A percentile compares a stretch with the other conserved stretches of the same genome.
Conservation (phyloP, 2,329 filamentous ascomycete species). For the Pestalotiopsis sp. region DNA sequence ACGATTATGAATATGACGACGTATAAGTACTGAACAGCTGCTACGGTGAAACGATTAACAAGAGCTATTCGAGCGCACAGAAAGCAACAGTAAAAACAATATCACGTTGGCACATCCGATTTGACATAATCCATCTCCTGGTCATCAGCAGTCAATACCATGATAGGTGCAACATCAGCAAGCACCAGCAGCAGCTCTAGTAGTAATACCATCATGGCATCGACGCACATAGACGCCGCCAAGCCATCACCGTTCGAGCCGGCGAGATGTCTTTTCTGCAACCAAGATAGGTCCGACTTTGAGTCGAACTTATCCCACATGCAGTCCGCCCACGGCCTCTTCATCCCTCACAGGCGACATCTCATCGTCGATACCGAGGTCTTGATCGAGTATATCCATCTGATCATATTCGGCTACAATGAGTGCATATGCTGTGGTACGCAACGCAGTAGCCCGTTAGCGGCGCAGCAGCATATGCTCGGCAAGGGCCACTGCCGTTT, state of each 20-base stretch:
- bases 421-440: conserved; percentile 56
- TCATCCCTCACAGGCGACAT: conserved; percentile 39
- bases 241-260: conserved; percentile 42
- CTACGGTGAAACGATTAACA: background rate
- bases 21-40: background rate
- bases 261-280: conserved; percentile 8
- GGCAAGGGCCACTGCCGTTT: conserved; percentile 29
- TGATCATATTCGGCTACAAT: conserved; percentile 48
- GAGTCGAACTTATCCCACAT: conserved; percentile 48
- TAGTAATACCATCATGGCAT: conserved; percentile 20
- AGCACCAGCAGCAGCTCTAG: conserved; percentile 48
- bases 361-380: conserved; percentile 49
- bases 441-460: conserved; percentile 42
- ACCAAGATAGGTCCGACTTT: conserved; percentile 24
- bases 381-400: conserved; percentile 48
- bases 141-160: background rate
- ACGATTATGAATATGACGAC: background rate
- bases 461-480: conserved; percentile 45
- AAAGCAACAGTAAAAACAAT: background rate
- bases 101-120: background rate
- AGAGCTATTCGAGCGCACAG: background rate
- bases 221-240: conserved; percentile 33
- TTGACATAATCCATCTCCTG: background rate
- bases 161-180: conserved; percentile 43
- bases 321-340: conserved; percentile 48